phyloP scores from a whole-genome alignment of 164 flowering plant species.

The Chimonanthus praecox region DNA sequence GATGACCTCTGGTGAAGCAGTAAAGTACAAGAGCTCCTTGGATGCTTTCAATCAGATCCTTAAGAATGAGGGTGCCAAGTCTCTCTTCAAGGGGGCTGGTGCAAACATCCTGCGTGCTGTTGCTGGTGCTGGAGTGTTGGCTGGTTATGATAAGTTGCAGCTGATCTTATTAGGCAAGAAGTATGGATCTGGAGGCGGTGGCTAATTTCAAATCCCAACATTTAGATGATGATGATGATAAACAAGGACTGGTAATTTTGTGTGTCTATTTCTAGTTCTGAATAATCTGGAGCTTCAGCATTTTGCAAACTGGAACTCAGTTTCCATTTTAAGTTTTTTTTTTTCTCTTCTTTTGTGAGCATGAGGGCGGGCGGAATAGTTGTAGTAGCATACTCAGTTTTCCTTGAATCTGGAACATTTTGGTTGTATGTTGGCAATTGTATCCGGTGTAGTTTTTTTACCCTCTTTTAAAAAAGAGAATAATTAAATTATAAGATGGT shows the following conservation, averaged over 20 bases:
- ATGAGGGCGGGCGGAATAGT: no score
- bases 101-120: constrained; percentile 47
- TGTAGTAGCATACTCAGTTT: no score
- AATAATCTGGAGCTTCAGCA: background rate
- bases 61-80: constrained; percentile 38
- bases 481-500: no score
- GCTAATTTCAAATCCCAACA: constrained; percentile 1
- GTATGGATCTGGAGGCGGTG: constrained; percentile 18
- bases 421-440: no score
- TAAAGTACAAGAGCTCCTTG: constrained; percentile 42
- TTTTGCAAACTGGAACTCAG: no score
- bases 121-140: constrained; percentile 49
- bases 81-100: constrained; percentile 51
- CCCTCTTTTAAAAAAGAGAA: no score
- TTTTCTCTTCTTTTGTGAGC: no score
- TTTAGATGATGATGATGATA: background rate
- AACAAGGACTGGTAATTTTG: background rate
- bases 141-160: constrained; percentile 34
- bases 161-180: constrained; percentile 14
- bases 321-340: no score
- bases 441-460: no score
- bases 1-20: constrained; percentile 51
- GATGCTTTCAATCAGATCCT: constrained; percentile 35
- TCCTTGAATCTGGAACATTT: no score
- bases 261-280: background rate